A percentile compares a stretch with the other conserved stretches of the same genome.
phyloP scores from a whole-genome alignment of 305 asterid genomes.

The Galium porrigens region DNA sequence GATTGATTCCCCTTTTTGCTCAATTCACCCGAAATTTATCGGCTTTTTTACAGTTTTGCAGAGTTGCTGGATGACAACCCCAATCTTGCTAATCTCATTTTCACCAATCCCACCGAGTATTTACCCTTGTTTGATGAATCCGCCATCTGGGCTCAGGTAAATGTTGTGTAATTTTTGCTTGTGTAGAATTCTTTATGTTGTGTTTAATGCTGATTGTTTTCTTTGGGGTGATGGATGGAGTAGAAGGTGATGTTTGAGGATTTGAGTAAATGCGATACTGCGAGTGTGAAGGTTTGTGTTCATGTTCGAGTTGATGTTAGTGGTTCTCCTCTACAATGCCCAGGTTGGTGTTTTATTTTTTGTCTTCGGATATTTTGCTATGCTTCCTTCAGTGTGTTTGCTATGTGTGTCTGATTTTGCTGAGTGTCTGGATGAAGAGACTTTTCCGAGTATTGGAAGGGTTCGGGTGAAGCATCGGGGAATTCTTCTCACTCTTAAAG shows the following conservation, averaged over 20 bases:
- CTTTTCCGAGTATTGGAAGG: constrained; percentile 88
- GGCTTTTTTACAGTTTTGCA: constrained; percentile 38
- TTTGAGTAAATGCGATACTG: constrained; percentile 36
- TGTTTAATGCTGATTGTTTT: neutral
- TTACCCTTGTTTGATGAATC: constrained; percentile 56
- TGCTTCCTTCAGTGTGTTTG: neutral
- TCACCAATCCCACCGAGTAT: constrained; percentile 55
- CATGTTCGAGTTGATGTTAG: constrained; percentile 64
- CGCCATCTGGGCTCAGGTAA: constrained; percentile 81
- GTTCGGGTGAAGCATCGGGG: constrained; percentile 85
- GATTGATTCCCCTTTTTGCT: neutral
- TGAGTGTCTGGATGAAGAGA: constrained; percentile 29
- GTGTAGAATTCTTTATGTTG: too few species aligned
- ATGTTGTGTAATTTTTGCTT: too few species aligned
- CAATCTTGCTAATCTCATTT: constrained; percentile 50
- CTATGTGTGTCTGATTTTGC: constrained; percentile 7
- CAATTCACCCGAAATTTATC: neutral
- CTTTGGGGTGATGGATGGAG: constrained; percentile 2
- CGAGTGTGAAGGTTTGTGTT: constrained; percentile 50
- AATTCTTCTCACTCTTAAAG: constrained; percentile 81
- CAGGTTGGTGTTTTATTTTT: constrained; percentile 40
- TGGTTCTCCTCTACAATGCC: constrained; percentile 92
- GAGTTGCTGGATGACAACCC: constrained; percentile 71
- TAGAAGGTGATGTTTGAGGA: constrained; percentile 60
- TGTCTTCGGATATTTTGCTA: constrained; percentile 1